Percentiles rank a stretch among this genome's conserved stretches.
Conservation (phyloP, 225 moss, liverwort and hornwort genomes). For the Ulota crispa region DNA sequence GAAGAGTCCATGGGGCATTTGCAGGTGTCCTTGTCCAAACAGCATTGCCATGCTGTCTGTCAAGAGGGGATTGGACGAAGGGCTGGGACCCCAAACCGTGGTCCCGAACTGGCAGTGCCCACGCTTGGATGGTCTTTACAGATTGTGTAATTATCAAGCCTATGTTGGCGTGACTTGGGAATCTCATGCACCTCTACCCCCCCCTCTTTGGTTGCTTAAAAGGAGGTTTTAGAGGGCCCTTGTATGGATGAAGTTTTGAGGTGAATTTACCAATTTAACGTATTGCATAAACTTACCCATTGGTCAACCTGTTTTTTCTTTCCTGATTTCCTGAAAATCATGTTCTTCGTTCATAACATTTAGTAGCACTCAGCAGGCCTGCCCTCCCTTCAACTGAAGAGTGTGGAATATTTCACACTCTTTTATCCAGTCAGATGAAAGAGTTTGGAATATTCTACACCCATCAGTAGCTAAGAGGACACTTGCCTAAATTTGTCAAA, state of each 20-base stretch:
- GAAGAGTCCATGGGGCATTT: background rate
- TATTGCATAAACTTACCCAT: too few relatives aligned
- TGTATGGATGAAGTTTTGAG: background rate
- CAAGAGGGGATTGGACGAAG: background rate
- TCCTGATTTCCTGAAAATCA: too few relatives aligned
- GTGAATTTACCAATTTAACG: too few relatives aligned
- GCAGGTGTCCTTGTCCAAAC: constrained; percentile 17
- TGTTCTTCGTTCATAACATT: too few relatives aligned
- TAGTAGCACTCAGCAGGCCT: too few relatives aligned
- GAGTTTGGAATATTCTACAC: too few relatives aligned
- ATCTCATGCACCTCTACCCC: background rate
- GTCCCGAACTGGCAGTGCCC: background rate
- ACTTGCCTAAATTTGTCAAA: too few relatives aligned
- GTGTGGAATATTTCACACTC: too few relatives aligned
- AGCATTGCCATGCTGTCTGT: background rate
- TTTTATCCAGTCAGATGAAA: too few relatives aligned
- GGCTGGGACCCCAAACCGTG: background rate
- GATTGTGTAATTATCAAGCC: background rate
- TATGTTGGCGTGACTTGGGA: background rate
- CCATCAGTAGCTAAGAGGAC: too few relatives aligned
- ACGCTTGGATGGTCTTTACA: background rate
- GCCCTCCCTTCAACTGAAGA: too few relatives aligned
- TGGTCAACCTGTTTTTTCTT: too few relatives aligned
- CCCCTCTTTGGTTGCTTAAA: background rate
- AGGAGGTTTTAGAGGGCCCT: rapidly evolving